Evolutionary conservation across 805 yeast species (phyloP).

Genomic region (Schizosaccharomyces octosporus): DNA sequence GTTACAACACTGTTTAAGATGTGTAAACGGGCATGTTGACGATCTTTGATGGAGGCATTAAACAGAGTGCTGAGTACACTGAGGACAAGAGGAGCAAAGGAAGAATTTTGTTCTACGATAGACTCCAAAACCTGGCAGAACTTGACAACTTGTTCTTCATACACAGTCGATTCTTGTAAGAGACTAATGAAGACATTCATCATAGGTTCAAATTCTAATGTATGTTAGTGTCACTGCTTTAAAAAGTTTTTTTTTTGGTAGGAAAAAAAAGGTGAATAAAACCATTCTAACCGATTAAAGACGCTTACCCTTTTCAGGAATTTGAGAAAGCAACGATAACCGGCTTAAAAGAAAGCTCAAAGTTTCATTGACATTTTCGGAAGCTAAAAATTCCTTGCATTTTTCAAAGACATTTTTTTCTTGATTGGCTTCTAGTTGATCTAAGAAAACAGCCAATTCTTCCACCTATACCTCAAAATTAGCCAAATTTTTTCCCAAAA

Average conservation of each 20-base stretch:
- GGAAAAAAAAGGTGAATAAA: not conserved
- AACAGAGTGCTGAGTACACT: not conserved
- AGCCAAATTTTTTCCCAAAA: not conserved
- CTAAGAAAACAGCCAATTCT: not conserved
- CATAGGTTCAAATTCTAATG: not conserved
- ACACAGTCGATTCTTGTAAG: not conserved
- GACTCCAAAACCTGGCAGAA: not conserved
- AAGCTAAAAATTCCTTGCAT: not conserved
- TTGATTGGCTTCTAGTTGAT: not conserved
- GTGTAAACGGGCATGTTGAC: not conserved
- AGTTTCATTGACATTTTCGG: not conserved
- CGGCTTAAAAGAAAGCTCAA: not conserved
- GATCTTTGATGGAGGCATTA: not conserved
- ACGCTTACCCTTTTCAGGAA: not conserved
- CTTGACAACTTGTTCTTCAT: not conserved
- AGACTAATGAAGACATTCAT: not conserved
- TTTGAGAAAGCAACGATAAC: not conserved
- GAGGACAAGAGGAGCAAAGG: not conserved
- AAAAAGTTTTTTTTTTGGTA: not conserved
- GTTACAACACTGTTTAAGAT: not conserved
- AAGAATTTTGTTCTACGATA: not conserved
- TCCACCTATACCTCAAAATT: not conserved
- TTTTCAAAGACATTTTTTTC: not conserved
- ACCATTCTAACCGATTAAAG: not conserved
- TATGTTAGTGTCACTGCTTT: not conserved